Evolutionary conservation across 1,284 basidiomycete species (phyloP), one percentile per base, ranked within the genome.

Genomic region (Microbotryum violaceum): DNA sequence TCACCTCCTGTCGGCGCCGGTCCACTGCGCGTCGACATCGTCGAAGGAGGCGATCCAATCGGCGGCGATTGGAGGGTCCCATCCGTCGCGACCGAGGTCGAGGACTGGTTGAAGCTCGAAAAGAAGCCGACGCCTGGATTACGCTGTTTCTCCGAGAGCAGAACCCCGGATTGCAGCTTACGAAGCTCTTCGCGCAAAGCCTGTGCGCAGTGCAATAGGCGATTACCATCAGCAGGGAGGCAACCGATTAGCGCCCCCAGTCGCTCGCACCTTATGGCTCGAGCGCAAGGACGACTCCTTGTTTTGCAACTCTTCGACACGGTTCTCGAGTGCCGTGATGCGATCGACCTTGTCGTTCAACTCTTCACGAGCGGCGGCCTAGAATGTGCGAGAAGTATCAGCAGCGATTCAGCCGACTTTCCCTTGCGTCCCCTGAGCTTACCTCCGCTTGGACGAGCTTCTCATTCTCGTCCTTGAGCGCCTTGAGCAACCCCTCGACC

Each of bases 61-160:
- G 7, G 55, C 20, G 60, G 60, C 33, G 55, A 54, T 7, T 21
- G 33, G 23, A 25, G 2, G 44, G 31, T 20, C 33, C 50, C 45
- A 21, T 23, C 51, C 20, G 59, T 59, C 3, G 60, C 60, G 25
- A 60, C 56, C 25, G 58, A 56, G 3, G 50, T 46, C 0, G 52
- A 60, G 52, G 63, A 57, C 6, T 60, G 45, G 5, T 59, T 56
- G 57, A 69, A 68, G 31, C 60, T 57, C 12, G 67, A 65, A 56
- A 73, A 94, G 74, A 92, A 94, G 6, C 91, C 90, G 14, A 91
- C 86, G n/a, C 91, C 91, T 0, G 91, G 89, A 71, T 88, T 89
- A 37, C 92, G 83, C 71, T 91, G 88, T 54, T 84, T 82, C 72
- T 96, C 92, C 31, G 96, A 79, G n/a, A 94, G 76, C 6, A 90